Base-by-base conservation (phyloP, 495 filamentous ascomycete species). In the Bombardia bombarda region DNA sequence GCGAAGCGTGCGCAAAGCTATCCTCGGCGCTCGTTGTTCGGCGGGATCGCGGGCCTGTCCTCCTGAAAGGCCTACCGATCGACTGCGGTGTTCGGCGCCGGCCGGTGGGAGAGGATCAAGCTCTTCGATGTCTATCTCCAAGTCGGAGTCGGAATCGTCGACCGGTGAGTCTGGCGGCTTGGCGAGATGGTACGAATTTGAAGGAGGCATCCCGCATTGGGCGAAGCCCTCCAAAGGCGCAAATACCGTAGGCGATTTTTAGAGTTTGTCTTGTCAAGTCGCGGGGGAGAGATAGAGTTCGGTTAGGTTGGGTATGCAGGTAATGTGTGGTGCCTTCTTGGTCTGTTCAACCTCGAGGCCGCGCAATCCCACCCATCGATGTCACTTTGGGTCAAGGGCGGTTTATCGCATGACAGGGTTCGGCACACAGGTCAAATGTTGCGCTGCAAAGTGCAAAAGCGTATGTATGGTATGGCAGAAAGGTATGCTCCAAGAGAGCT, bases 121-220 rank as follows among this genome's bases (percentile, higher is more conserved):
- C 70, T 88, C 85, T 52, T 87, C 59, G 36, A 72, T 73, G 46
- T 88, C 81, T 38, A 87, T 67, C 47, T 88, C 82, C 42, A 85
- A 71, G 52, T 86, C 84, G 39, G 78, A 79, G 47, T 82, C 75
- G 38, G 75, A 76, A 39, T 74, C 70, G 55, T 76, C 66, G 43
- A 58, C 49, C 37, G 64, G 66, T 24, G 70, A 74, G 55, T 74
- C 68, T 56, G 74, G 72, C 53, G 66, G 65, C 60, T 68, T 60
- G 47, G 66, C 59, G 32, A 61, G 68, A 42, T 62, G 67, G 51
- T 74, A 64, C 41, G 71, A 64, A 43, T 65, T 68, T 62, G 64
- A 56, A 50, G 61, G 59, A 62, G 74, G 72, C 73, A 77, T 75
- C 58, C 69, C 67, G 69, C 61, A 62, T 66, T 48, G 65, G 65